These are phyloP conservation scores for Aspergillus pseudoterreus DNA, from an alignment of 2,329 filamentous ascomycete genomes.

Conservation along the genomic window DNA sequence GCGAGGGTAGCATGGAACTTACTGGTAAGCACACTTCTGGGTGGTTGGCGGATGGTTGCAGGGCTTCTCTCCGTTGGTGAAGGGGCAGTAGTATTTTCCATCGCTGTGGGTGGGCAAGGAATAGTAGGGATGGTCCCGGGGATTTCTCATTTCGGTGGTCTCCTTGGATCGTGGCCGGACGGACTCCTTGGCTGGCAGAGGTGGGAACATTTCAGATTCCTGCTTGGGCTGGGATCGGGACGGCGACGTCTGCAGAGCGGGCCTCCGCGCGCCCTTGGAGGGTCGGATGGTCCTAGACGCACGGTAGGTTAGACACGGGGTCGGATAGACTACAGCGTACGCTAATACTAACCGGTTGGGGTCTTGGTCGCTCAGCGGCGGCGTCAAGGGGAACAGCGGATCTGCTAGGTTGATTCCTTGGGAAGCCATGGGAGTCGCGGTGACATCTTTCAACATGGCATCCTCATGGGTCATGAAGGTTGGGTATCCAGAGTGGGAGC, in stretches of 20 bases:
- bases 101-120: constrained; percentile 51
- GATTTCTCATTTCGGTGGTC: constrained; percentile 33
- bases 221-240: constrained; percentile 32
- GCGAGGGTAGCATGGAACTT: constrained; percentile 43
- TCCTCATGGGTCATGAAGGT: constrained; percentile 37
- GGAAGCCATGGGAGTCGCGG: constrained; percentile 29
- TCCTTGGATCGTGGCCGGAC: constrained; percentile 37
- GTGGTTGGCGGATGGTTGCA: constrained; percentile 93
- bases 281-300: constrained; percentile 37
- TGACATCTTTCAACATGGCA: constrained; percentile 34
- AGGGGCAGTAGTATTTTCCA: constrained; percentile 91
- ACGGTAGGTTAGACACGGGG: background rate
- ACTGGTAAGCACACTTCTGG: constrained; percentile 99
- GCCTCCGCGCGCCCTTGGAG: constrained; percentile 36
- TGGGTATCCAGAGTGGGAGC: constrained; percentile 36
- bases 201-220: constrained; percentile 36
- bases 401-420: constrained; percentile 37
- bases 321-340: background rate
- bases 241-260: constrained; percentile 29
- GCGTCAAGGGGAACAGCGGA: constrained; percentile 36
- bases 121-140: constrained; percentile 42
- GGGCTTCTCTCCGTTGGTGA: constrained; percentile 61
- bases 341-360: constrained; percentile 36
- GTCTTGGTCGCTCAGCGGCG: constrained; percentile 39
- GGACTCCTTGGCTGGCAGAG: constrained; percentile 32